Conservation (phyloP, 2,329 filamentous ascomycete species). For the Chaetomium olivaceum region DNA sequence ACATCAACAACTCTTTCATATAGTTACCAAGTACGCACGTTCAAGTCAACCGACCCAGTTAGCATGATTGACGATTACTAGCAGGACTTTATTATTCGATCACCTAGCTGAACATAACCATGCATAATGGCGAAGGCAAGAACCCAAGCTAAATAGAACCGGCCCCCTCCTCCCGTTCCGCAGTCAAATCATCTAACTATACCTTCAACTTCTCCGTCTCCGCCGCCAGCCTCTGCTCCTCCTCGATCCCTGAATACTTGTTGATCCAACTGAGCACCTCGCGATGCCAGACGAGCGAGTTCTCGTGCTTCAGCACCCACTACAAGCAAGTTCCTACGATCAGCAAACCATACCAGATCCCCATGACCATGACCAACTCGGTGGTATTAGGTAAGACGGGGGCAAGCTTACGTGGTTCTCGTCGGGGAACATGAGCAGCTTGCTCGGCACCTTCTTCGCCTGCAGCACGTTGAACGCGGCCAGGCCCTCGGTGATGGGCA, state of each 20-base stretch:
- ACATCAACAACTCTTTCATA: not conserved
- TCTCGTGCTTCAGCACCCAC: constrained; percentile 91
- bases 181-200: not conserved
- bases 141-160: not conserved
- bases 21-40: no score
- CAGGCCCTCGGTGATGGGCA: constrained; percentile 82
- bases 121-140: not conserved
- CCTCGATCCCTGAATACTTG: constrained; percentile 54
- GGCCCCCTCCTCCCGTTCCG: not conserved
- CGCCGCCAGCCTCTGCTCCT: constrained; percentile 20
- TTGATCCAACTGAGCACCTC: constrained; percentile 80
- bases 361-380: no score
- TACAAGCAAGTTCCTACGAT: constrained; percentile 39
- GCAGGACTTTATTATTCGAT: not conserved
- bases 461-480: constrained; percentile 86
- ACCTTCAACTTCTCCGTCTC: constrained; percentile 19
- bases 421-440: constrained; percentile 77
- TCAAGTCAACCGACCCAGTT: not conserved
- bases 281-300: constrained; percentile 84
- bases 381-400: constrained; percentile 61
- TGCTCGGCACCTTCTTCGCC: constrained; percentile 70
- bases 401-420: constrained; percentile 60
- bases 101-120: not conserved
- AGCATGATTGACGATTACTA: not conserved
- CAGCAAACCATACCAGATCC: not conserved